phyloP scores from a whole-genome alignment of 768 basidiomycete genomes.

The Porpolomopsis calyptriformis region DNA sequence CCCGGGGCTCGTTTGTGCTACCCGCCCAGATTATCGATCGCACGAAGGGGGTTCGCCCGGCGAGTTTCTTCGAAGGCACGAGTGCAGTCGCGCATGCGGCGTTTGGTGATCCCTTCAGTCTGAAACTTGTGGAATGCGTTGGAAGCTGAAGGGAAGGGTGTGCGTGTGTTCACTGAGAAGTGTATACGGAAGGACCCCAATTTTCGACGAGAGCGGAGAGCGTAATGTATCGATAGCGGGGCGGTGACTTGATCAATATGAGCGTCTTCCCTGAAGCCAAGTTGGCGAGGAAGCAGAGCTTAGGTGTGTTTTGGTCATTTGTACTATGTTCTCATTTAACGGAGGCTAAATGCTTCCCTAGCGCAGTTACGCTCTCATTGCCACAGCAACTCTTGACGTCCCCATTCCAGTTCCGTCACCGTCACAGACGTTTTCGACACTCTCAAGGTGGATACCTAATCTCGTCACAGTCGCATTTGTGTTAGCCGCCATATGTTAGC shows the following conservation, averaged over 20 bases:
- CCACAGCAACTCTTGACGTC: constrained; percentile 88
- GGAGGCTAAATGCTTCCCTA: background rate
- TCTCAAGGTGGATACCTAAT: constrained; percentile 78
- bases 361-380: constrained; percentile 80
- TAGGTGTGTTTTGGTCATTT: constrained; percentile 51
- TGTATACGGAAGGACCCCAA: constrained; percentile 92
- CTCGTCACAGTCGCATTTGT: too few species aligned
- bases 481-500: too few species aligned
- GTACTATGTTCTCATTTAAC: background rate
- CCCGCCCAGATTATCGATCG: constrained; percentile 93
- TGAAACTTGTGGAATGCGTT: constrained; percentile 48
- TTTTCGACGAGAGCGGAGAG: constrained; percentile 99
- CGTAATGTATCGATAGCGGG: constrained; percentile 86
- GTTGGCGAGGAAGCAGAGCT: constrained; percentile 89
- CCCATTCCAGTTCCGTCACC: constrained; percentile 71
- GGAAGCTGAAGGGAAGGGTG: constrained; percentile 43
- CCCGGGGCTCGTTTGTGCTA: constrained; percentile 80
- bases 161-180: constrained; percentile 70
- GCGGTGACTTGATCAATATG: constrained; percentile 95
- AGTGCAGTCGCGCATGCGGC: constrained; percentile 82
- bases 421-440: constrained; percentile 87
- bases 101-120: constrained; percentile 88
- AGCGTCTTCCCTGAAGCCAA: constrained; percentile 96
- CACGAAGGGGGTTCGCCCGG: constrained; percentile 86
- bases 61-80: constrained; percentile 78